Evolutionary conservation across 441 rosid species (phyloP).

Genomic region (Oxalis stricta): DNA sequence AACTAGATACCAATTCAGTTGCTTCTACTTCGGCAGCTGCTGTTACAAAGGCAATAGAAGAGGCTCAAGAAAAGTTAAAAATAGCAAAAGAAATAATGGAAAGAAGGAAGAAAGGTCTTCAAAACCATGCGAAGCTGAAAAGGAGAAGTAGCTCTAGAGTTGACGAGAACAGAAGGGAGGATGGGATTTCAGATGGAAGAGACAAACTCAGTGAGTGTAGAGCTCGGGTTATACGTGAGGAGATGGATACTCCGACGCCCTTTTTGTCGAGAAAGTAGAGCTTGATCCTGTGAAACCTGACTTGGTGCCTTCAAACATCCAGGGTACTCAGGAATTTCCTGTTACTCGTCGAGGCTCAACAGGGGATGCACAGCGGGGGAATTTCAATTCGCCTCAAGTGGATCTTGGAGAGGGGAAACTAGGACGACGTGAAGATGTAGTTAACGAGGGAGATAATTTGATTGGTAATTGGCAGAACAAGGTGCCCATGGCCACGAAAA

Average conservation of each 20-base stretch:
- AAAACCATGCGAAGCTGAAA: constrained; percentile 23
- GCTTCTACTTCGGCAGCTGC: constrained; percentile 92
- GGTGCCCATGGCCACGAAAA: constrained; percentile 6
- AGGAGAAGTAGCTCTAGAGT: constrained; percentile 15
- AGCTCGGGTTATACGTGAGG: constrained; percentile 11
- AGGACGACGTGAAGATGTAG: constrained; percentile 14
- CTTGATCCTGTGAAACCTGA: constrained; percentile 10
- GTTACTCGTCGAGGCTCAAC: constrained; percentile 9
- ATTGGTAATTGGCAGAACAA: constrained; percentile 13
- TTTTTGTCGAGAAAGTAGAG: constrained; percentile 2
- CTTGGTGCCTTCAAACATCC: constrained; percentile 10
- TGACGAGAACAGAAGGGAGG: constrained; percentile 19
- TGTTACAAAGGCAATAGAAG: constrained; percentile 77
- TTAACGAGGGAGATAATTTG: constrained; percentile 16
- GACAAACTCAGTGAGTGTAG: constrained; percentile 15
- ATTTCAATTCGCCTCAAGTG: constrained; percentile 1
- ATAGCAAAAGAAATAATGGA: constrained; percentile 70
- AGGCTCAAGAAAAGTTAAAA: constrained; percentile 68
- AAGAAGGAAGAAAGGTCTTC: constrained; percentile 46
- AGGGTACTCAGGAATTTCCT: constrained; percentile 8
- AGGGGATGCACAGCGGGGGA: constrained; percentile 4
- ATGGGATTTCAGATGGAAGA: constrained; percentile 14
- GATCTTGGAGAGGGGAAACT: constrained; percentile 11
- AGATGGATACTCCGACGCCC: constrained; percentile 11
- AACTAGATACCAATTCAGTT: constrained; percentile 57